These are phyloP conservation scores for Lichtheimia hyalospora DNA, from an alignment of 371 early-diverging fungal species.

Conservation along the genomic window DNA sequence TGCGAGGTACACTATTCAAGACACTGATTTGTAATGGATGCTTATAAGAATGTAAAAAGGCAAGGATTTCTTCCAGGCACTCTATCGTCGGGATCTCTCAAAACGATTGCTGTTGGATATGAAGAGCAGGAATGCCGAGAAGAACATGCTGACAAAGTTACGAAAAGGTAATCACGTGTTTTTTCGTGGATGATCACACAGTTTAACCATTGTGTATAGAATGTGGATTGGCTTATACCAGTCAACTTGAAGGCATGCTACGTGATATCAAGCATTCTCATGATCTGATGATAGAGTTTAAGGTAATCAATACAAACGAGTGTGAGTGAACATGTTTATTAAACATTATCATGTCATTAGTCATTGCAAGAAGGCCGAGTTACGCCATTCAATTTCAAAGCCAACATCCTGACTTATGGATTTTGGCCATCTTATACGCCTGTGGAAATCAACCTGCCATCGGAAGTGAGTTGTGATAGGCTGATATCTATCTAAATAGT, in stretches of 20 bases:
- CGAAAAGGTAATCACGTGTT: constrained; percentile 56
- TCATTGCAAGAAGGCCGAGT: background rate
- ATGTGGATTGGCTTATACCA: constrained; percentile 87
- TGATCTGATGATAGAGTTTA: constrained; percentile 68
- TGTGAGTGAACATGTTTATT: too few relatives aligned
- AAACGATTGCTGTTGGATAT: constrained; percentile 74
- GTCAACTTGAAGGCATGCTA: constrained; percentile 94
- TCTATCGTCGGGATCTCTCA: constrained; percentile 90
- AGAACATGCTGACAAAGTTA: constrained; percentile 81
- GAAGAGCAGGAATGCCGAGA: constrained; percentile 81
- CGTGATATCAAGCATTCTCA: constrained; percentile 82
- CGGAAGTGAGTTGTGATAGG: constrained; percentile 43
- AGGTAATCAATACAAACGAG: constrained; percentile 28
- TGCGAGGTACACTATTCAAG: constrained; percentile 51
- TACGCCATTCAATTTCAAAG: constrained; percentile 43
- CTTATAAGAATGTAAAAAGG: constrained; percentile 20
- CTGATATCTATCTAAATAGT: background rate
- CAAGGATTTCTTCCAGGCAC: constrained; percentile 93
- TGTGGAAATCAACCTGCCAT: constrained; percentile 66
- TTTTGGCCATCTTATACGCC: constrained; percentile 94
- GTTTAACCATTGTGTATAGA: constrained; percentile 43
- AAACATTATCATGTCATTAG: background rate
- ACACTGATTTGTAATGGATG: background rate
- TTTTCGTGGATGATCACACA: background rate
- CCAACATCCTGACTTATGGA: constrained; percentile 83